Conservation (phyloP, 2,329 filamentous ascomycete species). For the Penicillium aurantiogriseum region DNA sequence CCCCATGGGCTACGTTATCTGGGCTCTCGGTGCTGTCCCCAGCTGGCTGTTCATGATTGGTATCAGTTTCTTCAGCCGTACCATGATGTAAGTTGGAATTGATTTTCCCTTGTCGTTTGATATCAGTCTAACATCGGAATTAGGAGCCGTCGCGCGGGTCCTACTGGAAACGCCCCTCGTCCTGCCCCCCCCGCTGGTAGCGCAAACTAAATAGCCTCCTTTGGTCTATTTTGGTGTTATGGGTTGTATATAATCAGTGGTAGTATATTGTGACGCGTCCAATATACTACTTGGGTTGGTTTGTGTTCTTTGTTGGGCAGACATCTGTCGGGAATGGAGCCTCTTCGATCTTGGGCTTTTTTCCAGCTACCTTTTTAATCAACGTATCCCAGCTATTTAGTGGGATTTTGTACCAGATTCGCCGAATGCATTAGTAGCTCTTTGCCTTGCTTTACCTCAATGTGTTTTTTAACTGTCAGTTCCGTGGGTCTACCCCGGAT, state of each 20-base stretch:
- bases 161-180: slow-evolving; percentile 14
- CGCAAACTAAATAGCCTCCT: slow-evolving; percentile 21
- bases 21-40: slow-evolving; percentile 57
- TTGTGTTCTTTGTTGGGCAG: slow-evolving; percentile 7
- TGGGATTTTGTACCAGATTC: background rate
- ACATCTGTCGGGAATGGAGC: background rate
- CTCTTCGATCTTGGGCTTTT: slow-evolving; percentile 5
- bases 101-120: background rate
- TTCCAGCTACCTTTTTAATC: slow-evolving; percentile 11
- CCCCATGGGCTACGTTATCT: slow-evolving; percentile 57
- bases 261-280: slow-evolving; percentile 15
- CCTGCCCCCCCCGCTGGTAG: slow-evolving; percentile 22
- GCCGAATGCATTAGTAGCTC: background rate
- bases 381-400: background rate
- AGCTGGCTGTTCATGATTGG: slow-evolving; percentile 65
- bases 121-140: slow-evolving; percentile 8
- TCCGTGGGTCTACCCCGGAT: too few relatives aligned
- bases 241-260: slow-evolving; percentile 37
- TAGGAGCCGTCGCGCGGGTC: slow-evolving; percentile 30
- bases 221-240: slow-evolving; percentile 12
- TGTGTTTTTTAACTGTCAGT: too few relatives aligned
- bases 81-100: slow-evolving; percentile 58
- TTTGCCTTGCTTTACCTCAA: background rate
- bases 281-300: slow-evolving; percentile 17
- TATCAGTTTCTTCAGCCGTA: slow-evolving; percentile 60